Base-by-base conservation (phyloP, 2,329 filamentous ascomycete genomes). In the Xylariaceae sp. region DNA sequence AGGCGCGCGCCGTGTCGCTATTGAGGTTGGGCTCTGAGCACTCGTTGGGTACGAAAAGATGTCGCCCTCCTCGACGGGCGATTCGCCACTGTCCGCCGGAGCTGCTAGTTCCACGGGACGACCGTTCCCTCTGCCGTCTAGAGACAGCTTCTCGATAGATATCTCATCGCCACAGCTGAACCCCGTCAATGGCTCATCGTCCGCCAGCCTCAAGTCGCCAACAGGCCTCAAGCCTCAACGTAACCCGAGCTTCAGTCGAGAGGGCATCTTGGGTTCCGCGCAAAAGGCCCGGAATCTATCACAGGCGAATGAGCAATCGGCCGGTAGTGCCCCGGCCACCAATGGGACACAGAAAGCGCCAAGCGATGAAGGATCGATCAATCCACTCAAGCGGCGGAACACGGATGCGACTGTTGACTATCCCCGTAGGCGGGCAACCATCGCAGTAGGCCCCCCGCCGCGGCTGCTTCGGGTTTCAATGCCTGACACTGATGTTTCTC, bases 391-490 rank as follows among this genome's bases (percentile, higher is more conserved):
- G 70, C 76, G 82, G 63, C 78, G 82, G 61, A 84, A 81, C 63
- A 83, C 80, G 12, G 82, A 85, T 63, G 78, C 75, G 34, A 79
- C 77, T 16, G 73, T 84, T 45, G 83, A 86, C 67, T 86, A 86
- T 65, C 83, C 83, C 15, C 76, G 83, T 60, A 74, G 83, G 60
- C 76, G 83, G 66, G 83, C 83, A 39, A 86, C 81, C 26, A 86
- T 86, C 64, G 83, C 83, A 62, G 83, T 86, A 77, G 61, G 81
- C 75, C 56, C 51, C 52, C 55, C 47, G 36, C 51, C 56, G 45
- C 16, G 46, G 45, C 30, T 36, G 18, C 32, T 43, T 51, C 34
- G 29, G 44, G 29, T 51, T 8, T 49, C 18, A 16, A 44, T 44
- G 19, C n/a, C 37, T 45, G 15, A 53, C 55, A 39, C 50, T 57